Base-by-base conservation (phyloP, 2,329 filamentous ascomycete genomes). In the Paraconiothyrium sp. region DNA sequence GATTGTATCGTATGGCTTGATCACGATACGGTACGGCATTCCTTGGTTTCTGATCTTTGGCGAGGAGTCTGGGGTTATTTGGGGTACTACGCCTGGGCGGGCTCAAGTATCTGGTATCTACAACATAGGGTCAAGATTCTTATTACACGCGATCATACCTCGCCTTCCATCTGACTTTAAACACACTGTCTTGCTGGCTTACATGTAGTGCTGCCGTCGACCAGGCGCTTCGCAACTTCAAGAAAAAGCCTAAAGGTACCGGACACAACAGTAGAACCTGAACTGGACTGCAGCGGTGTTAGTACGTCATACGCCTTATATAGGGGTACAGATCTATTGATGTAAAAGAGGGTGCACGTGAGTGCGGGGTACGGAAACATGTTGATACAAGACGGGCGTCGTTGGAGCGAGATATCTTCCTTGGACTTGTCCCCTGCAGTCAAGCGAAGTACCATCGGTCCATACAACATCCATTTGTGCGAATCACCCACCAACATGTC, bases 1-100 rank as follows among this genome's bases (percentile, higher is more conserved):
- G 72, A 66, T 16, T 48, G 27, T 57, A 49, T 57, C 52, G 59
- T 63, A 58, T 51, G 54, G 48, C 58, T 60, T 16, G 63, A 60
- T 54, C 65, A 58, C 59, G 65, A 44, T 56, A 64, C 57, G 61
- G 62, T 64, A 67, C 50, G 50, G 35, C 50, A 46, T 46, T 69
- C 46, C 62, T 54, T 58, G 59, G 62, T 60, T 64, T 60, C 51
- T 61, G 64, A 67, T 56, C 62, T 62, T 69, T 68, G 74, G 75
- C 74, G 72, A 69, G 75, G 75, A 71, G 75, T 78, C 76, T 67
- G 67, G 58, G 74, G 71, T 71, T 66, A 69, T 66, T 69, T 56
- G 60, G 60, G 64, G 46, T 20, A 39, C 64, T 59, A 52, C 32
- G 51, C n/a, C 54, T 58, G 58, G 64, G 61, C 65, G 32, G 60